A percentile compares a stretch with the other conserved stretches of the same genome.
Evolutionary conservation across 331 rosid genomes (phyloP).

Genomic region (Telfairia occidentalis): DNA sequence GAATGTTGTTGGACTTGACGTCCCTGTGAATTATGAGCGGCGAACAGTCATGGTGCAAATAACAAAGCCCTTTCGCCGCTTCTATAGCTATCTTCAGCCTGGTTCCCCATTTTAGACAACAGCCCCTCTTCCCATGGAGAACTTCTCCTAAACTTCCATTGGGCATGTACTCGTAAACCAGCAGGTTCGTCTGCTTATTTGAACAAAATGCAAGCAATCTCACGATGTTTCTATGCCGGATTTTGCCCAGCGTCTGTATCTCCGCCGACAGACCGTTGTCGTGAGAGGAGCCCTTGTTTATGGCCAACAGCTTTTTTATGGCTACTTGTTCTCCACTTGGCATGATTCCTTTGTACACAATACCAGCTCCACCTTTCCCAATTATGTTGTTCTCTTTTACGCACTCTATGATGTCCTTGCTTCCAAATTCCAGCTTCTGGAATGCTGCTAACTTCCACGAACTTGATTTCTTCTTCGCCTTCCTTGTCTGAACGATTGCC

Average conservation of each 20-base stretch:
- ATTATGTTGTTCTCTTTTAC: constrained; percentile 65
- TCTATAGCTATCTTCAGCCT: constrained; percentile 61
- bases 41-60: constrained; percentile 76
- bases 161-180: constrained; percentile 73
- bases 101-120: constrained; percentile 44
- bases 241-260: constrained; percentile 68
- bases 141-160: constrained; percentile 79
- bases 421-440: constrained; percentile 53
- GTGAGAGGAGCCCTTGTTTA: constrained; percentile 29
- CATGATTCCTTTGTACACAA: constrained; percentile 78
- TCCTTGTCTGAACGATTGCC: constrained; percentile 53
- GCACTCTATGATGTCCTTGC: constrained; percentile 50
- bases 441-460: constrained; percentile 70
- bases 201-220: constrained; percentile 62
- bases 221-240: constrained; percentile 72
- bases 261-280: constrained; percentile 80
- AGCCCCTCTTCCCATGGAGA: constrained; percentile 47
- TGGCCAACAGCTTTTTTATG: constrained; percentile 53
- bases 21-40: constrained; percentile 66
- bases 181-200: constrained; percentile 54
- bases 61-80: constrained; percentile 64
- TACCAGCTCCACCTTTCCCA: constrained; percentile 83
- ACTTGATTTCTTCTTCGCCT: constrained; percentile 29
- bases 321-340: constrained; percentile 64
- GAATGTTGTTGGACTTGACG: constrained; percentile 70